These are phyloP conservation scores for Globisporangium camurandrum DNA, from an alignment of 352 stramenopile genomes.

Conservation along the genomic window DNA sequence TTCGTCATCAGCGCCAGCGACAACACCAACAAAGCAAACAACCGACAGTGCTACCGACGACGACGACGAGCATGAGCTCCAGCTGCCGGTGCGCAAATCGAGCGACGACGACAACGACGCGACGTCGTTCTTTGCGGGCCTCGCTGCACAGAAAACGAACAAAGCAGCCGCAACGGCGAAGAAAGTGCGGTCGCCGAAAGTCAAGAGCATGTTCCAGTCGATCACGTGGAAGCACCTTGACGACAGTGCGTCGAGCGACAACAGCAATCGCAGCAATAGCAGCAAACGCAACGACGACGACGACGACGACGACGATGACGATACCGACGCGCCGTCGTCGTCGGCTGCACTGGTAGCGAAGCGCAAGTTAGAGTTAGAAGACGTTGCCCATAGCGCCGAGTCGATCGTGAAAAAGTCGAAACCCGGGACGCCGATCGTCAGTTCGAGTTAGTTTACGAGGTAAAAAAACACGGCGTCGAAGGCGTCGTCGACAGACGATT, in stretches of 20 bases:
- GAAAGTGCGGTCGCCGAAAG: slow-evolving; percentile 40
- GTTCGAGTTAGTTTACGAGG: slow-evolving; percentile 34
- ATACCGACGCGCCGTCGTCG: slow-evolving; percentile 7
- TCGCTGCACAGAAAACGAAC: slow-evolving; percentile 31
- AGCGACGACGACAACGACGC: slow-evolving; percentile 47
- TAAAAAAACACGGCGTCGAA: background rate
- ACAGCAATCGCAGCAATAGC: background rate
- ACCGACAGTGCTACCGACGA: slow-evolving; percentile 5
- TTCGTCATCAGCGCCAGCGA: too few relatives aligned
- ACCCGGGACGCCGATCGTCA: slow-evolving; percentile 59
- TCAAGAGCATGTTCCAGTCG: slow-evolving; percentile 76
- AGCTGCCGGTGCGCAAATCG: slow-evolving; percentile 50
- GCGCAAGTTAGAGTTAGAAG: slow-evolving; percentile 57
- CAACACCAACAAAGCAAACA: background rate
- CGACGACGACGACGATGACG: slow-evolving; percentile 18
- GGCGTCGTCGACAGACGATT: too few relatives aligned
- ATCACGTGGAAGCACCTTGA: slow-evolving; percentile 54
- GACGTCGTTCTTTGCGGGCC: slow-evolving; percentile 40
- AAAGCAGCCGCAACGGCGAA: slow-evolving; percentile 14
- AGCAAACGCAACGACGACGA: slow-evolving; percentile 16
- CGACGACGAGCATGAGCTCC: slow-evolving; percentile 33
- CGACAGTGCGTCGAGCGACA: slow-evolving; percentile 11
- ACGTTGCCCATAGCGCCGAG: slow-evolving; percentile 37
- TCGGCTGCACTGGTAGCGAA: slow-evolving; percentile 29
- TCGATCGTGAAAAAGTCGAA: slow-evolving; percentile 71